These are phyloP conservation scores for Lachnellula subtilissima DNA, from an alignment of 2,329 filamentous ascomycete species.

Conservation along the genomic window DNA sequence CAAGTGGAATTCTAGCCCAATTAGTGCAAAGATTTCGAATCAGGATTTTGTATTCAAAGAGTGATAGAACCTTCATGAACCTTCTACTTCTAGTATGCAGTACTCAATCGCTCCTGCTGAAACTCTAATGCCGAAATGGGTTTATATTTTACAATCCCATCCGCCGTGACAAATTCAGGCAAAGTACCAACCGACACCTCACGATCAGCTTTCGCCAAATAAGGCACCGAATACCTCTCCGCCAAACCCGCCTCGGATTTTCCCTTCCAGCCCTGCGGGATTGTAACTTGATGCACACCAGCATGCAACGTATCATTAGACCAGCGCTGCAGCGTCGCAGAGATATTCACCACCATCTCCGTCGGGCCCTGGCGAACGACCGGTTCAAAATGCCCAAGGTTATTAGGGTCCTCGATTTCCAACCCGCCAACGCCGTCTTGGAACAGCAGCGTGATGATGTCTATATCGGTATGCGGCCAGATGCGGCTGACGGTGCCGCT, in stretches of 20 bases:
- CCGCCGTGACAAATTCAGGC: background rate
- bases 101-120: slow-evolving; percentile 5
- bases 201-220: slow-evolving; percentile 11
- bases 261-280: background rate
- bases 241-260: background rate
- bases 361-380: slow-evolving; percentile 18
- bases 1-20: no score
- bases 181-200: slow-evolving; percentile 8
- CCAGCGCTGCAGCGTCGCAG: slow-evolving; percentile 33
- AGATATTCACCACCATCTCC: slow-evolving; percentile 41
- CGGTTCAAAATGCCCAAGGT: slow-evolving; percentile 34
- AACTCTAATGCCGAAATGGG: slow-evolving; percentile 13
- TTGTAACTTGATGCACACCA: slow-evolving; percentile 9
- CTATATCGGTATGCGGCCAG: slow-evolving; percentile 38
- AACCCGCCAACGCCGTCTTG: slow-evolving; percentile 42
- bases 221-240: slow-evolving; percentile 4
- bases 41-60: no score
- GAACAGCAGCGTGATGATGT: slow-evolving; percentile 42
- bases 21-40: no score
- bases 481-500: background rate
- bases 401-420: slow-evolving; percentile 39
- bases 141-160: slow-evolving; percentile 1
- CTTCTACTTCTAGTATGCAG: background rate
- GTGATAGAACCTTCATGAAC: no score
- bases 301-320: slow-evolving; percentile 9